These are phyloP conservation scores for Suillus fuscotomentosus DNA, from an alignment of 768 basidiomycete genomes.

Conservation along the genomic window DNA sequence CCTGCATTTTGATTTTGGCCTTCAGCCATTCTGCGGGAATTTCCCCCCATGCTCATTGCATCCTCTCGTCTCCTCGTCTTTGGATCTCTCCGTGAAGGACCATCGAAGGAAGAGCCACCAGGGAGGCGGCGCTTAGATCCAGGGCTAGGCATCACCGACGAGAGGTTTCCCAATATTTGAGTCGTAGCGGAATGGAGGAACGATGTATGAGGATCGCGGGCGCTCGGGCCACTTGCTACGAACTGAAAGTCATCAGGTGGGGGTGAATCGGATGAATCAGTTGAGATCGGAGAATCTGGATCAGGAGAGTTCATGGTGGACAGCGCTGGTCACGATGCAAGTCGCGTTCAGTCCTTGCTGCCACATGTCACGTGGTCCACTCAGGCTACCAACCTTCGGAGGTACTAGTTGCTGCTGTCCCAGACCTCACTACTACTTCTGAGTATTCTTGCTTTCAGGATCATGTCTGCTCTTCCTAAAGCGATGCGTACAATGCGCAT, in stretches of 20 bases:
- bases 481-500: conserved; percentile 39
- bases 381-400: no score
- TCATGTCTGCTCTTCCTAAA: conserved; percentile 18
- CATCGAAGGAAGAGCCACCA: conserved; percentile 41
- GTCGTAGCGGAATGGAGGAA: conserved; percentile 16
- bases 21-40: conserved; percentile 25
- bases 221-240: conserved; percentile 2
- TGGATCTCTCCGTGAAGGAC: conserved; percentile 43
- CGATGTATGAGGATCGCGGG: conserved; percentile 29
- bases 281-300: conserved; percentile 35
- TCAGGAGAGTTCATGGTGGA: conserved; percentile 35
- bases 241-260: conserved; percentile 35
- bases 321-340: neutral
- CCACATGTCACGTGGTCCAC: conserved; percentile 1
- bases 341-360: neutral
- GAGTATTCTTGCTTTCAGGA: no score
- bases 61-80: conserved; percentile 53
- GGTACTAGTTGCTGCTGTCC: no score
- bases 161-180: conserved; percentile 16
- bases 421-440: no score
- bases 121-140: conserved; percentile 52
- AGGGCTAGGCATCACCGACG: conserved; percentile 21
- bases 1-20: conserved; percentile 16
- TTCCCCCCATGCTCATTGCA: conserved; percentile 20
- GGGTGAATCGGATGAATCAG: conserved; percentile 37